These are phyloP conservation scores for Calocybe cyanea DNA, from an alignment of 768 basidiomycete genomes.

Conservation along the genomic window DNA sequence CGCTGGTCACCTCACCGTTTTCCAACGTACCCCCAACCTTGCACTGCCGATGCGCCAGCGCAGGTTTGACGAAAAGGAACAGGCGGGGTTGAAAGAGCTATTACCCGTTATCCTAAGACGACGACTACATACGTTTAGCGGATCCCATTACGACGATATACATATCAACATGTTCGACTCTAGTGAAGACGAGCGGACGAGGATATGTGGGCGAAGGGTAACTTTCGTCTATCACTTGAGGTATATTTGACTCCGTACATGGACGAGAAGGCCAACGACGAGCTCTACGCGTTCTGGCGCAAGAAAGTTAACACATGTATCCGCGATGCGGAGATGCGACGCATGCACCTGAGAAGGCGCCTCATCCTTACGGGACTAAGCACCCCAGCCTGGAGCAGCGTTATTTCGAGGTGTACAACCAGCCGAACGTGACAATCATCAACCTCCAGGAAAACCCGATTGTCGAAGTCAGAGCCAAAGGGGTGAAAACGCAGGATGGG, in stretches of 20 bases:
- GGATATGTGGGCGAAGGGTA: conserved; percentile 18
- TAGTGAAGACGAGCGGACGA: conserved; percentile 20
- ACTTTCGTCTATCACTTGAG: conserved; percentile 16
- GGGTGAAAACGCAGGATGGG: conserved; percentile 17
- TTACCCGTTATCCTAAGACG: conserved; percentile 16
- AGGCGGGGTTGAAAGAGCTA: conserved; percentile 13
- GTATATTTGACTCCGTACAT: conserved; percentile 11
- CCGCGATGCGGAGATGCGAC: conserved; percentile 14
- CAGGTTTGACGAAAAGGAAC: conserved; percentile 7
- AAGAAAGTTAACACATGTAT: conserved; percentile 17
- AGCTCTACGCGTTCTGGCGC: conserved; percentile 21
- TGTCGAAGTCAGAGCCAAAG: conserved; percentile 14
- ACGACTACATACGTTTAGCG: conserved; percentile 17
- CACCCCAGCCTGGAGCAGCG: conserved; percentile 17
- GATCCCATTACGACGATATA: conserved; percentile 11
- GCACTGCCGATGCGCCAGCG: conserved; percentile 18
- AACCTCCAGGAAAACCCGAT: conserved; percentile 18
- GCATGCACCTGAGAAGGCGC: conserved; percentile 17
- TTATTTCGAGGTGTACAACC: conserved; percentile 22
- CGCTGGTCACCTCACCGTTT: conserved; percentile 19
- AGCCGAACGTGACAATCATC: conserved; percentile 18
- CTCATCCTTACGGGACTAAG: conserved; percentile 23
- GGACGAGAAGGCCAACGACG: conserved; percentile 15
- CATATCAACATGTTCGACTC: conserved; percentile 9
- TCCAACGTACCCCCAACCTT: conserved; percentile 23